phyloP scores from a whole-genome alignment of 768 basidiomycete genomes.

The Guyanaporus albipodus region DNA sequence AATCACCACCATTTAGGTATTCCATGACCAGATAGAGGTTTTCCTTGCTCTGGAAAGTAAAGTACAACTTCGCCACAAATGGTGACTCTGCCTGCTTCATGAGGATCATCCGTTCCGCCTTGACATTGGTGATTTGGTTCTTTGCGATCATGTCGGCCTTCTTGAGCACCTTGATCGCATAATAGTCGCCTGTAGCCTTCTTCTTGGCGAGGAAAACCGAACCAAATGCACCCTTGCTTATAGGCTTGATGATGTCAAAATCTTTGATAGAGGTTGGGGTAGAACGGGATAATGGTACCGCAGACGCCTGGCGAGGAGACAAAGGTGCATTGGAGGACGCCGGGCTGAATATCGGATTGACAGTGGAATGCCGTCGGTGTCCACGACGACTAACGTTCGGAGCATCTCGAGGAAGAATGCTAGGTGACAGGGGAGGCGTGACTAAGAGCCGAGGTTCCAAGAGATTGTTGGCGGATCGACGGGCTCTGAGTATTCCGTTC shows the following conservation, averaged over 20 bases:
- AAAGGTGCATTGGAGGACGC: constrained; percentile 51
- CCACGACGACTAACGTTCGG: constrained; percentile 44
- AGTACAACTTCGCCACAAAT: constrained; percentile 96
- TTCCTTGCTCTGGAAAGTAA: constrained; percentile 99
- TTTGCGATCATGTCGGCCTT: constrained; percentile 99
- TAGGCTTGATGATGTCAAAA: constrained; percentile 99
- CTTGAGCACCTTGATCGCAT: constrained; percentile 99
- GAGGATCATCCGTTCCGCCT: constrained; percentile 98
- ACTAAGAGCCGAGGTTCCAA: constrained; percentile 61
- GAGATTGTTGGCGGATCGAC: constrained; percentile 63
- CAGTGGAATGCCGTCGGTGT: constrained; percentile 70
- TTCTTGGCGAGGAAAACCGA: constrained; percentile 98
- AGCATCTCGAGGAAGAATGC: constrained; percentile 52
- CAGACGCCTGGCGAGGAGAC: constrained; percentile 83
- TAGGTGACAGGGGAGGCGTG: constrained; percentile 70
- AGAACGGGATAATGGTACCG: constrained; percentile 71
- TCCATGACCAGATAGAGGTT: constrained; percentile 99
- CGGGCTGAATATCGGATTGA: constrained; percentile 59
- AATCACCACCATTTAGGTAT: constrained; percentile 97
- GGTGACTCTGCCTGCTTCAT: constrained; percentile 99
- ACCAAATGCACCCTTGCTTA: constrained; percentile 97
- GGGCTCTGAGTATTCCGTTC: constrained; percentile 50
- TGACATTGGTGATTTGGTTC: constrained; percentile 99
- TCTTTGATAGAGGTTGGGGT: constrained; percentile 94
- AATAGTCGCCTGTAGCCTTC: constrained; percentile 97